Evolutionary conservation across 805 yeast genomes (phyloP).

Genomic region (Candida ulmi): DNA sequence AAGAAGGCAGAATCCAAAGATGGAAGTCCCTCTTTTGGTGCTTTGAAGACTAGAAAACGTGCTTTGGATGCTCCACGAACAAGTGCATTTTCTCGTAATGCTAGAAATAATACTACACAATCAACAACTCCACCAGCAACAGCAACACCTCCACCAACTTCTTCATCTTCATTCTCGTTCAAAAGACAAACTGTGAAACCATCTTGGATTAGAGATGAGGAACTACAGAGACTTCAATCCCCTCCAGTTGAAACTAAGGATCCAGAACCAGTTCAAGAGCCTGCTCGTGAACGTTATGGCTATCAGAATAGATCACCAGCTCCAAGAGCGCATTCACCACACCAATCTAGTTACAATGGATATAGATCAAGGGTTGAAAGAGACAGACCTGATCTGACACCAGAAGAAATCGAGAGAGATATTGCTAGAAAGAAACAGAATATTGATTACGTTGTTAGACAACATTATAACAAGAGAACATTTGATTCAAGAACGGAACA

Average conservation of each 20-base stretch:
- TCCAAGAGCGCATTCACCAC: too few relatives aligned
- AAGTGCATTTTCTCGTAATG: too few relatives aligned
- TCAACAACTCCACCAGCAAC: background rate
- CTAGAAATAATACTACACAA: background rate
- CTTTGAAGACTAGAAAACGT: slow-evolving; percentile 14
- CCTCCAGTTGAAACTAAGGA: background rate
- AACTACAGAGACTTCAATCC: slow-evolving; percentile 1
- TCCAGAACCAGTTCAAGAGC: slow-evolving; percentile 12
- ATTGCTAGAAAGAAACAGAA: slow-evolving; percentile 27
- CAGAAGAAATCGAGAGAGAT: slow-evolving; percentile 13
- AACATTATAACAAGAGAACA: slow-evolving; percentile 84
- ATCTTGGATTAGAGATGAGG: slow-evolving; percentile 13
- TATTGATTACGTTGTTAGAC: slow-evolving; percentile 61
- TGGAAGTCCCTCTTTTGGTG: background rate
- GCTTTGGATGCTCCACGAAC: slow-evolving; percentile 1
- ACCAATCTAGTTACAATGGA: too few relatives aligned
- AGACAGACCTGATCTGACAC: background rate
- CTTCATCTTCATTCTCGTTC: background rate
- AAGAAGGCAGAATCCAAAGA: background rate
- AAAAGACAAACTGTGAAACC: slow-evolving; percentile 2
- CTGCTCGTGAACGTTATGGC: background rate
- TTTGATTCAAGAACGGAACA: slow-evolving; percentile 54
- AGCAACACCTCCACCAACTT: background rate
- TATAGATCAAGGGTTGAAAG: background rate
- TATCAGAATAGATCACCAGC: too few relatives aligned